Conservation (phyloP, 768 basidiomycete genomes). For the Tricholoma furcatifolium region DNA sequence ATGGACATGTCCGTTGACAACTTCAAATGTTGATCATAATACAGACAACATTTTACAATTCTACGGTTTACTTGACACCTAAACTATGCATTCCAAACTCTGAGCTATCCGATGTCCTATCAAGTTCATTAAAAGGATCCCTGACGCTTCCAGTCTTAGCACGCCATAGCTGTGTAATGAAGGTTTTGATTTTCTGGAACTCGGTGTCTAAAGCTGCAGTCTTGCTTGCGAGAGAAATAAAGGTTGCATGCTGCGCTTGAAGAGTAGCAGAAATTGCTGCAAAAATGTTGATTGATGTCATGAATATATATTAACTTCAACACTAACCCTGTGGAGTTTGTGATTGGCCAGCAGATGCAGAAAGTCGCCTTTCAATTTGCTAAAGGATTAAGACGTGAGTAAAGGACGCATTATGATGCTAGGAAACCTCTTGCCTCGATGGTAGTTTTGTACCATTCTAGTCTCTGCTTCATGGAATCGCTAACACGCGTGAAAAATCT, state of each 20-base stretch:
- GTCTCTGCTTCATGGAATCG: conserved; percentile 66
- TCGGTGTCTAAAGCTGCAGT: conserved; percentile 74
- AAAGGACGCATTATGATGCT: background rate
- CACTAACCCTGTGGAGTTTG: conserved; percentile 75
- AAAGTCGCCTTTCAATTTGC: conserved; percentile 85
- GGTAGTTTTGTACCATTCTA: conserved; percentile 78
- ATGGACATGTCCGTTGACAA: too few species aligned
- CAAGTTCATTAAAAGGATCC: conserved; percentile 69
- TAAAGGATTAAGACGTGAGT: conserved; percentile 21
- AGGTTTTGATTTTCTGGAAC: conserved; percentile 69
- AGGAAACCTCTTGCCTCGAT: conserved; percentile 56
- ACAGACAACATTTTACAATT: background rate
- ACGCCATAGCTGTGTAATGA: conserved; percentile 80
- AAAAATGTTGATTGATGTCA: conserved; percentile 1
- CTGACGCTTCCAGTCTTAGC: conserved; percentile 78
- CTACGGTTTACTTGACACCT: conserved; percentile 29
- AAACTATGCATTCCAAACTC: conserved; percentile 46
- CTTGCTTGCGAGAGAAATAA: conserved; percentile 73
- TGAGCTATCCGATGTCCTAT: conserved; percentile 28
- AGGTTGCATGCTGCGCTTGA: conserved; percentile 77
- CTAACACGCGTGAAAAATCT: conserved; percentile 77
- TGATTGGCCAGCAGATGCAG: conserved; percentile 59
- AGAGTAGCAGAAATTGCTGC: conserved; percentile 68
- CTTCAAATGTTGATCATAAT: background rate
- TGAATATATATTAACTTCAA: background rate